phyloP scores from a whole-genome alignment of 371 early-diverging fungal genomes.

The Chytridium lagenaria region DNA sequence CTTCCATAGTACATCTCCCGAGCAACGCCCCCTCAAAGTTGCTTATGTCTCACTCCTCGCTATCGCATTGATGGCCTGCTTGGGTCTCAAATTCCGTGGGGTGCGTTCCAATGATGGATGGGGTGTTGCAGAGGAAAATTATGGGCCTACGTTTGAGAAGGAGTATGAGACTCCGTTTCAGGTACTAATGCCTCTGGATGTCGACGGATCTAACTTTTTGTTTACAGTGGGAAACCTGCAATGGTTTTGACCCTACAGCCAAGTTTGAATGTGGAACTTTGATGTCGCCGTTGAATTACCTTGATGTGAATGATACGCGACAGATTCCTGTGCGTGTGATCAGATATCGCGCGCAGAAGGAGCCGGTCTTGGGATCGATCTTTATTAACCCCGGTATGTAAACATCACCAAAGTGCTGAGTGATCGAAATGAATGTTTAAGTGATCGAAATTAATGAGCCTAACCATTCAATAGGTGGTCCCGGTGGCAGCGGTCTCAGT shows the following conservation, averaged over 20 bases:
- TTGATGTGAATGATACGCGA: slow-evolving; percentile 5
- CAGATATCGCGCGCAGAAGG: background rate
- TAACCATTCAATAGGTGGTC: slow-evolving; percentile 30
- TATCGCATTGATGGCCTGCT: background rate
- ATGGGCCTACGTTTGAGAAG: too few species aligned
- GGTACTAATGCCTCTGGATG: background rate
- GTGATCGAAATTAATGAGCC: too few species aligned
- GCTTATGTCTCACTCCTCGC: background rate
- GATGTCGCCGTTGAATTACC: slow-evolving; percentile 38
- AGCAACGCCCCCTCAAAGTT: too few species aligned
- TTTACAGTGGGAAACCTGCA: slow-evolving; percentile 6
- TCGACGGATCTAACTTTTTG: background rate
- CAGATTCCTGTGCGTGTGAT: background rate
- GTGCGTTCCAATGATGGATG: too few species aligned
- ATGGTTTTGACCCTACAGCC: background rate
- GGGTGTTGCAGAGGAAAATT: too few species aligned
- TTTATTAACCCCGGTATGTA: slow-evolving; percentile 18
- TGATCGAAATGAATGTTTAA: too few species aligned
- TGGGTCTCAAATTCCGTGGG: background rate
- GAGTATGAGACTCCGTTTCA: background rate
- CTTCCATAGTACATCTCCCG: too few species aligned
- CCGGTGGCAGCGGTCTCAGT: slow-evolving; percentile 24
- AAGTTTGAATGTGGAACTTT: slow-evolving; percentile 29
- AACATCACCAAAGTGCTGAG: background rate
- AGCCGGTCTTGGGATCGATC: slow-evolving; percentile 13